Base-by-base conservation (phyloP, 2,329 filamentous ascomycete species). In the Colletotrichum lini region DNA sequence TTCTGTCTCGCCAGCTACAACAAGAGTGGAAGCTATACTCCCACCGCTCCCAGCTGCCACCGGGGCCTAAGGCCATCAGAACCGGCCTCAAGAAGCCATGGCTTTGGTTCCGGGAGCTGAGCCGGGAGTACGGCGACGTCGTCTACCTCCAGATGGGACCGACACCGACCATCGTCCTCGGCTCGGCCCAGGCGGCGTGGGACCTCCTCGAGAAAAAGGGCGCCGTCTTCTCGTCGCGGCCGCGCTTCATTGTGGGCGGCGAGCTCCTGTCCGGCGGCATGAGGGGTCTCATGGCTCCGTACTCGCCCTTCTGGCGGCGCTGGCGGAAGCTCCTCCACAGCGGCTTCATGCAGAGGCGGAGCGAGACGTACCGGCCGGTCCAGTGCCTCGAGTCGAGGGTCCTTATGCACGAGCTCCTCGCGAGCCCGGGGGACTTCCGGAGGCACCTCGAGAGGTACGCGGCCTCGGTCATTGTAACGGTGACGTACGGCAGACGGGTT, bases 201-300 rank as follows among this genome's bases (percentile, higher is more conserved):
- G 83, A 84, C 45, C 78, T 85, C 0, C 79, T 85, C 0, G 84
- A 86, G 73, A 83, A 81, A 65, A 79, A 80, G 5, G 83, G 84
- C 2, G 78, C 82, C 3, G 79, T 82, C 49, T 85, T 83, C 67
- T 85, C 84, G 0, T 85, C 83, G 0, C 79, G 84, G 0, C 84
- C 84, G 0, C 78, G 84, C 3, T 85, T 86, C 72, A 84, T 85
- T 67, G 83, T 85, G 79, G 84, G 84, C 35, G 80, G 81, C 2
- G 83, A 85, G 52, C 75, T 84, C 0, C 75, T 84, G 0, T 84
- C 84, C 0, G 80, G 78, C 0, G 82, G 82, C 0, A 78, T 84
- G 78, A 78, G 83, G 4, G 82, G 83, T 0, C 75, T 85, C 5
- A 84, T 85, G 79, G 81, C 84, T 4, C 82, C 83, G 0, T 84